Conservation (phyloP, 768 basidiomycete genomes). For the Termitomyces sp. region DNA sequence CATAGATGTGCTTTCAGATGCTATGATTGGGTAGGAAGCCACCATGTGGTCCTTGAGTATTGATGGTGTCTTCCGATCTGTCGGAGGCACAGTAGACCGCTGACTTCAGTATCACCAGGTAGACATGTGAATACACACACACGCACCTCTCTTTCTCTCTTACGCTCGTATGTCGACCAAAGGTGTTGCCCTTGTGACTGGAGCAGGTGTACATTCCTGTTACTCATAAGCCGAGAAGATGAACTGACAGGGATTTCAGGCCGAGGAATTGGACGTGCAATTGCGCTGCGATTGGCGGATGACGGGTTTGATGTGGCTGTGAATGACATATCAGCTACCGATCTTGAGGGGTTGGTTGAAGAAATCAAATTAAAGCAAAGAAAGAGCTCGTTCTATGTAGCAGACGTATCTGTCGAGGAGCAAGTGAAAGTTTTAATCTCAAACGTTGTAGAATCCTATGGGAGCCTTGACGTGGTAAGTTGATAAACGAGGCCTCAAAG, state of each 20-base stretch:
- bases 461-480: constrained; percentile 30
- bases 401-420: constrained; percentile 19
- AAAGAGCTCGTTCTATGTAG: constrained; percentile 13
- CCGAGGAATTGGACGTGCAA: constrained; percentile 18
- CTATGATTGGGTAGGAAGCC: neutral
- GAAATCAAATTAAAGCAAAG: constrained; percentile 19
- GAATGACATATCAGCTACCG: constrained; percentile 32
- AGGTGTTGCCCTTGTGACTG: constrained; percentile 13
- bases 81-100: neutral
- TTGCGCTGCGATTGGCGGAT: constrained; percentile 17
- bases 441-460: constrained; percentile 12
- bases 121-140: neutral
- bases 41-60: neutral
- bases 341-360: constrained; percentile 3
- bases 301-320: constrained; percentile 18
- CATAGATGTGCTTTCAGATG: neutral
- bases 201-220: constrained; percentile 7
- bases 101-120: neutral
- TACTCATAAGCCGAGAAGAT: neutral
- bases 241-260: neutral
- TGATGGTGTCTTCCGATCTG: neutral
- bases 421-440: constrained; percentile 20
- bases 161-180: constrained; percentile 3
- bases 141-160: neutral
- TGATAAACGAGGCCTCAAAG: neutral